Evolutionary conservation across 2,329 filamentous ascomycete species (phyloP), one percentile per base, ranked within the genome.

Genomic region (Trichoderma semiorbis): DNA sequence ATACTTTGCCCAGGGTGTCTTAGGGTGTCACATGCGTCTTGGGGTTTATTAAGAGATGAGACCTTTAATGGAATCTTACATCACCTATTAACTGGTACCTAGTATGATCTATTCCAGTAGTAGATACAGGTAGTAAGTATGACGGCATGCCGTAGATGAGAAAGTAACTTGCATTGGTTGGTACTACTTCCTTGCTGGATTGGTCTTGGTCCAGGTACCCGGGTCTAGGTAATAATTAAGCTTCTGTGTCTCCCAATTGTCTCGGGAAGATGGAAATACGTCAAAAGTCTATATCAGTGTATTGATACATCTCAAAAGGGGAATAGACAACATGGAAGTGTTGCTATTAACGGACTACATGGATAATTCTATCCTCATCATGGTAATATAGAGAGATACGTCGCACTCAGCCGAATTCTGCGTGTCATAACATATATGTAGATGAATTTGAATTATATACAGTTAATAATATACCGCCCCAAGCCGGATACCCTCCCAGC

Each of bases 371-470:
- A 53, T 53, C 24, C 12, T 60, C 16, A 34, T 32, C 8, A 34
- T 18, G n/a, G 18, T 4, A 34, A 21, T 14, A n/a, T 12, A 60
- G 8, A n/a, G 18, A 21, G 28, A 24, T 12, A 34, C 12, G 7
- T 6, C 0, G 12, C 53, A 30, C 6, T 3, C 18, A 3, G 18
- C 5, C 10, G 10, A 16, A 14, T 26, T 2, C 2, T 6, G 43
- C n/a, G 2, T 26, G 58, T 21, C 32, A 36, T 61, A 14, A 16
- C 10, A 61, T 61, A 26, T 36, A 61, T 53, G 10, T 65, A 24
- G 43, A 12, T 11, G 65, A 68, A 58, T 68, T 30, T 14, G 32
- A 50, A 50, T 57, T 24, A 68, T 69, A 69, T 69, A 69, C 58
- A 69, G 30, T 53, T 34, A 60, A 60, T 57, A 39, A 60, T 12